Evolutionary conservation across 768 basidiomycete species (phyloP).

Genomic region (Lactarius pseudohatsudake): DNA sequence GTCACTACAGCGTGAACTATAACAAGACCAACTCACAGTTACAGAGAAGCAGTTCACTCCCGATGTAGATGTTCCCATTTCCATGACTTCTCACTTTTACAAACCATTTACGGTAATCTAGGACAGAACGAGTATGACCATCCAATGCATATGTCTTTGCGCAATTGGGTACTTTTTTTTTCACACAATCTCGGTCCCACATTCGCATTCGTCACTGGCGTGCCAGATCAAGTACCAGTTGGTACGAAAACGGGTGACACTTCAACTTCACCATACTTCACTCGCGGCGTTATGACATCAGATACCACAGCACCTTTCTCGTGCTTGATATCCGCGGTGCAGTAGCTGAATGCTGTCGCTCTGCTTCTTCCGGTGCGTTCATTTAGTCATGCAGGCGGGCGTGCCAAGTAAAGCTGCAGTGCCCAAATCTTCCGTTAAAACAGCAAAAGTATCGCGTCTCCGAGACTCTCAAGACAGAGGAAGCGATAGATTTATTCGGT

Average conservation of each 20-base stretch:
- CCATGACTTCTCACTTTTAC: slow-evolving; percentile 76
- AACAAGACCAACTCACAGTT: slow-evolving; percentile 37
- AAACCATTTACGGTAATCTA: slow-evolving; percentile 58
- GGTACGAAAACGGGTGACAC: slow-evolving; percentile 89
- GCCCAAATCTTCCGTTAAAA: slow-evolving; percentile 83
- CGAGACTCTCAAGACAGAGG: slow-evolving; percentile 88
- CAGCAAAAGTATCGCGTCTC: slow-evolving; percentile 98
- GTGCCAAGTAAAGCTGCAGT: slow-evolving; percentile 79
- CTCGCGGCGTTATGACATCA: background rate
- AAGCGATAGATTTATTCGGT: slow-evolving; percentile 87
- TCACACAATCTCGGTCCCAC: slow-evolving; percentile 54
- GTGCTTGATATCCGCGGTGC: slow-evolving; percentile 95
- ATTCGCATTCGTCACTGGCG: slow-evolving; percentile 80
- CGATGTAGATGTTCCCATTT: too few species aligned
- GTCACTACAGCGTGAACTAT: slow-evolving; percentile 14
- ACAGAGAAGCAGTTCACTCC: slow-evolving; percentile 51
- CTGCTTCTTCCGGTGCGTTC: slow-evolving; percentile 11
- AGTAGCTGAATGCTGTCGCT: slow-evolving; percentile 34
- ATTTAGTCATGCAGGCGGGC: slow-evolving; percentile 52
- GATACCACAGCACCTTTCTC: slow-evolving; percentile 73
- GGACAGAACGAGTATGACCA: slow-evolving; percentile 75
- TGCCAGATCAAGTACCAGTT: slow-evolving; percentile 47
- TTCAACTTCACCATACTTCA: background rate
- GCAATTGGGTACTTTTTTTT: background rate
- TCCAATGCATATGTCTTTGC: slow-evolving; percentile 65